Evolutionary conservation across 1,284 basidiomycete species (phyloP), one percentile per base, ranked within the genome.

Genomic region (Ustilago esculenta): DNA sequence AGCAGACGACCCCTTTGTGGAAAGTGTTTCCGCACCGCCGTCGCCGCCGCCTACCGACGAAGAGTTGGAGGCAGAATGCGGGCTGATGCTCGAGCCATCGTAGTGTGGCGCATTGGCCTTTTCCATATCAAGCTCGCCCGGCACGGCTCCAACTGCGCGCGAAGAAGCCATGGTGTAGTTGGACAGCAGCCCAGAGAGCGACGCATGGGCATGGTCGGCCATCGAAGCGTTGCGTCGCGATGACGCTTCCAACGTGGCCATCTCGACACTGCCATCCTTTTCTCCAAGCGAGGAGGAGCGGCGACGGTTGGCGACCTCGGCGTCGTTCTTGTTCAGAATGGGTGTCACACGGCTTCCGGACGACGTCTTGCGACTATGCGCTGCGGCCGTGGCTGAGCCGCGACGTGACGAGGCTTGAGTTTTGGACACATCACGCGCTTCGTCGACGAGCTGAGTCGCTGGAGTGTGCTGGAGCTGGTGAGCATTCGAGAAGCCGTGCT

Each of bases 321-420:
- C 37, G n/a, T 69, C 66, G 43, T 69, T 40, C 59, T 69, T 63
- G 59, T 58, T 54, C 50, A 69, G 55, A 11, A 68, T 30, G 24
- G 55, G 46, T 10, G 51, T 42, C 45, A 54, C 29, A 18, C 61
- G 54, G 33, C 59, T 52, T 15, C 34, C 55, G 2, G 39, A 17
- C 9, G 59, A 61, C 0, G 66, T 50, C 43, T 61, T 57, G 27
- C 47, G 50, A 40, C 43, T 54, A 8, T 55, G 40, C 15, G 39
- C 54, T n/a, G 58, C 47, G n/a, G 50, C 51, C 10, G 58, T 63
- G 15, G 66, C 58, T 0, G 54, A 33, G 9, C 36, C 59, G n/a
- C n/a, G n/a, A n/a, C n/a, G n/a, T n/a, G n/a, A n/a, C n/a, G n/a
- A n/a, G n/a, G n/a, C n/a, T n/a, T n/a, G n/a, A n/a, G n/a, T n/a